Percentiles rank a stretch among this genome's conserved stretches.
Conservation (phyloP, 768 basidiomycete genomes). For the Termitomyces sp. region DNA sequence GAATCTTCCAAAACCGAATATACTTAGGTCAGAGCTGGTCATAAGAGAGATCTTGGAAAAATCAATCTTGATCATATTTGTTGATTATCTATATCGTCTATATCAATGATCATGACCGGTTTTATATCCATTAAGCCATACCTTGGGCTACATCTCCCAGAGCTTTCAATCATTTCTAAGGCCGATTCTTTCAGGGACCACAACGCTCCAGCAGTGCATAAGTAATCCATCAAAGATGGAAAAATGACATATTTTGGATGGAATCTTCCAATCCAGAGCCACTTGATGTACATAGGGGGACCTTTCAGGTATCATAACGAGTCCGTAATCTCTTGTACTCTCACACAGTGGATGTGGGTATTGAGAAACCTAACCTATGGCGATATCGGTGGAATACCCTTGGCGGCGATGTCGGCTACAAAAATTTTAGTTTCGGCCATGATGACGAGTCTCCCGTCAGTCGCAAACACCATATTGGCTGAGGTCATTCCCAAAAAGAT, state of each 20-base stretch:
- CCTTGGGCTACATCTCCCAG: neutral
- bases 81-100: neutral
- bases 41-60: neutral
- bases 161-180: neutral
- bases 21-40: neutral
- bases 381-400: conserved; percentile 14
- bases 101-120: neutral
- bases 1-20: neutral
- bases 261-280: neutral
- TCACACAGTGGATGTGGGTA: neutral
- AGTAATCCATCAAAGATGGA: neutral
- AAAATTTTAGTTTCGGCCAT: conserved; percentile 43
- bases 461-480: conserved; percentile 43
- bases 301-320: neutral
- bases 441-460: conserved; percentile 35
- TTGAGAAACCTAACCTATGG: neutral
- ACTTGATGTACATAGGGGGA: neutral
- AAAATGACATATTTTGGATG: neutral
- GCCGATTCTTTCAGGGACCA: neutral
- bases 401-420: conserved; percentile 39
- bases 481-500: conserved; percentile 45
- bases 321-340: neutral
- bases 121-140: neutral
- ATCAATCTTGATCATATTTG: neutral
- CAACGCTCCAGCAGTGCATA: neutral